Base-by-base conservation (phyloP, 2,329 filamentous ascomycete species). In the Botrytis galanthina region DNA sequence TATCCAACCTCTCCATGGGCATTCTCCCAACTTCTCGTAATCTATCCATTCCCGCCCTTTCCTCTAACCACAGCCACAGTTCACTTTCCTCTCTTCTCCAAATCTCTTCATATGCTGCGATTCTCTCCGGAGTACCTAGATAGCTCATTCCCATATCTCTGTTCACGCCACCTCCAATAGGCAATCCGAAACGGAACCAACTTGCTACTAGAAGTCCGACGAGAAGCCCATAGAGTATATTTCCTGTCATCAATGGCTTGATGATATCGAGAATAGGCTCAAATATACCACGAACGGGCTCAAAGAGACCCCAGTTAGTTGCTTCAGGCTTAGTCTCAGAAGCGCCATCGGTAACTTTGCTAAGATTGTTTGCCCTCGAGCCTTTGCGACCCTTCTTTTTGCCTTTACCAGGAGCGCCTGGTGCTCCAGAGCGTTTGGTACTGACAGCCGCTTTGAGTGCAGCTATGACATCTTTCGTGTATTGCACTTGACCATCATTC, bases 101-200 rank as follows among this genome's bases (percentile, higher is more conserved):
- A 80, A 98, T 92, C 83, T 97, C 93, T 77, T 98, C 95, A 81
- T 98, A 98, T 0, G 93, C 94, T 3, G 92, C 90, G 26, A 94
- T 84, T 9, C 94, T 89, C 72, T 95, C 90, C 0, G 92, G 87
- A 39, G 78, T 78, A 73, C 80, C 61, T 75, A 84, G 75, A 78
- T 83, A 85, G 3, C 82, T 82, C 73, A 84, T 77, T 9, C 83
- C 82, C 18, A 76, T 29, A 61, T 81, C 82, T 12, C 83, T 82
- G 73, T 82, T 85, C 1, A 81, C 80, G 44, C 81, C 76, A 32
- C 82, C 79, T 63, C 71, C 81, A 81, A 76, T 83, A 81, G 76
- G 71, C n/a, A 77, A 78, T 18, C 89, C 88, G 73, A 89, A 88
- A 0, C 91, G 87, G 79, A 94, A 91, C 90, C 93, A 95, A 32